These are phyloP conservation scores for Alternaria longipes DNA, from an alignment of 2,329 filamentous ascomycete species.

Conservation along the genomic window DNA sequence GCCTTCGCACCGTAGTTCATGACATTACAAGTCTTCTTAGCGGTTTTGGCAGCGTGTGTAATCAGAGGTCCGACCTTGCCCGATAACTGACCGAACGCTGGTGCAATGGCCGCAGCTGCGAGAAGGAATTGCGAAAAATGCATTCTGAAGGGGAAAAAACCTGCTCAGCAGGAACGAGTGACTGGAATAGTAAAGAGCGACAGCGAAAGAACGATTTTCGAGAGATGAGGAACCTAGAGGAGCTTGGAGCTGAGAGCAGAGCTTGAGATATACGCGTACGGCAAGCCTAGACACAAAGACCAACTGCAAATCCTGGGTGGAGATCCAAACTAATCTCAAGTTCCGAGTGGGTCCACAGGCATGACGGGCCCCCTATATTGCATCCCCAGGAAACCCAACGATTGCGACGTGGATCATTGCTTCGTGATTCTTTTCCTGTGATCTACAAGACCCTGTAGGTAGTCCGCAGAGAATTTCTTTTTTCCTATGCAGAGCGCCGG, in stretches of 20 bases:
- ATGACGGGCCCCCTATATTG: slow-evolving; percentile 4
- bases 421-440: background rate
- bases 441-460: background rate
- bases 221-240: background rate
- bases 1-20: slow-evolving; percentile 62
- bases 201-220: background rate
- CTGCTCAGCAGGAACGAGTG: slow-evolving; percentile 38
- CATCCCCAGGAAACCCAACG: background rate
- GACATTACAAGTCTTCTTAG: slow-evolving; percentile 63
- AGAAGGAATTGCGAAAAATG: slow-evolving; percentile 34
- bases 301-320: slow-evolving; percentile 1
- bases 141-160: slow-evolving; percentile 32
- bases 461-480: background rate
- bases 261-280: slow-evolving; percentile 1
- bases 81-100: slow-evolving; percentile 43
- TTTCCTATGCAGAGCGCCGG: background rate
- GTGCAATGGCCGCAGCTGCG: slow-evolving; percentile 29
- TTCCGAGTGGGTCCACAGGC: background rate
- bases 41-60: slow-evolving; percentile 52
- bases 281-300: background rate
- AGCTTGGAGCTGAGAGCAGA: slow-evolving; percentile 4
- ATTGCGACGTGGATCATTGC: background rate
- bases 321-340: slow-evolving; percentile 5
- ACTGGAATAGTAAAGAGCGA: slow-evolving; percentile 21
- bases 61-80: slow-evolving; percentile 48